Evolutionary conservation across 2,329 filamentous ascomycete species (phyloP).

Genomic region (Hypoxylon sp.): DNA sequence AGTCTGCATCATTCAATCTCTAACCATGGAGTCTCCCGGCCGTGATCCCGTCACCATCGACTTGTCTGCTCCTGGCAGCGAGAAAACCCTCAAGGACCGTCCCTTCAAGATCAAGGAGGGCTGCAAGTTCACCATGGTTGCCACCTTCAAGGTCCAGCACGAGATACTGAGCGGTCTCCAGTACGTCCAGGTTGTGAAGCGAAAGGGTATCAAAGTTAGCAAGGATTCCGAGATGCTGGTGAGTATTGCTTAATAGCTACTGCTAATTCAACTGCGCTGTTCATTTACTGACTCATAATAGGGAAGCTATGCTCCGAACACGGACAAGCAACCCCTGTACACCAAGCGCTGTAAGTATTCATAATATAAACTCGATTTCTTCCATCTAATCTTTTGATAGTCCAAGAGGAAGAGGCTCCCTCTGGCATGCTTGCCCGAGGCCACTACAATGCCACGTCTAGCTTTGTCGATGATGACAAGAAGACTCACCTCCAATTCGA

Average conservation of each 20-base stretch:
- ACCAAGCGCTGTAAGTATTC: slow-evolving; percentile 87
- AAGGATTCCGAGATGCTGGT: slow-evolving; percentile 99
- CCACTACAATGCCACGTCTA: slow-evolving; percentile 89
- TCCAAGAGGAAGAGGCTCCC: slow-evolving; percentile 92
- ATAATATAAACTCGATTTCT: background rate
- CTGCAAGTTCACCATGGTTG: slow-evolving; percentile 93
- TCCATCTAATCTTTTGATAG: slow-evolving; percentile 61
- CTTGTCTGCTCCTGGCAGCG: slow-evolving; percentile 79
- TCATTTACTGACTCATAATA: slow-evolving; percentile 58
- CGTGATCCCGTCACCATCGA: slow-evolving; percentile 91
- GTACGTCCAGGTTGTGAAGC: slow-evolving; percentile 94
- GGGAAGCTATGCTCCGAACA: slow-evolving; percentile 95
- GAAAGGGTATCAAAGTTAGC: slow-evolving; percentile 86
- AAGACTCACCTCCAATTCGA: slow-evolving; percentile 91
- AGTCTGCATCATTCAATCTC: slow-evolving; percentile 92
- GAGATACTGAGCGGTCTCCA: slow-evolving; percentile 95
- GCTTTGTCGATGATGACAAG: slow-evolving; percentile 96
- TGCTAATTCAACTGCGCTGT: background rate
- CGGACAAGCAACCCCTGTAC: slow-evolving; percentile 86
- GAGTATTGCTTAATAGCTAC: slow-evolving; percentile 56
- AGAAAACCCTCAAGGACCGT: slow-evolving; percentile 85
- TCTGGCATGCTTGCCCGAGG: slow-evolving; percentile 91
- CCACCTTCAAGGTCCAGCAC: slow-evolving; percentile 94
- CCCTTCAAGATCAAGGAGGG: slow-evolving; percentile 99
- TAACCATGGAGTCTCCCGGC: slow-evolving; percentile 88